phyloP scores from a whole-genome alignment of 163 green algal genomes.

The Picocystis sp. region DNA sequence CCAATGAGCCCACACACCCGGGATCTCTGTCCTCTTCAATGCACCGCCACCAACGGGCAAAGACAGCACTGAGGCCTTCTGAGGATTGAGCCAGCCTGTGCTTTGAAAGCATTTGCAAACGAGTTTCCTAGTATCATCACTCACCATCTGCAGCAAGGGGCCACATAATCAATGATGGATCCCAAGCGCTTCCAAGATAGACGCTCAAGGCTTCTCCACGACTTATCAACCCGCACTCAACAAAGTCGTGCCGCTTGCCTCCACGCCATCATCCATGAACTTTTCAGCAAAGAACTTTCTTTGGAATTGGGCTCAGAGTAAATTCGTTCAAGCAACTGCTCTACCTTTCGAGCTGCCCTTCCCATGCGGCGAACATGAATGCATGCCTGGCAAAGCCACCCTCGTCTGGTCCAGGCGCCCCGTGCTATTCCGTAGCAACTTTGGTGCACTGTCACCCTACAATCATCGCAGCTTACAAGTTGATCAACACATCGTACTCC shows the following conservation, averaged over 20 bases:
- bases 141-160: neutral
- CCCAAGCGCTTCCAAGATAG: neutral
- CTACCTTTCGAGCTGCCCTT: slow-evolving; percentile 46
- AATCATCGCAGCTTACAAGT: slow-evolving; percentile 69
- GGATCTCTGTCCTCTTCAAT: slow-evolving; percentile 70
- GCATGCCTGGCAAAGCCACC: slow-evolving; percentile 46
- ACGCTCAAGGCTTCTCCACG: neutral
- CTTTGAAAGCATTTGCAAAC: neutral
- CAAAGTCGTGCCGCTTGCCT: neutral
- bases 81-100: neutral
- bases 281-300: neutral
- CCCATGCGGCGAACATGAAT: slow-evolving; percentile 3
- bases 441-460: slow-evolving; percentile 81
- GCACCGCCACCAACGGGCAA: slow-evolving; percentile 70
- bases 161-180: neutral
- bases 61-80: slow-evolving; percentile 64
- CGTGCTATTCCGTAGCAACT: slow-evolving; percentile 77
- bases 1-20: slow-evolving; percentile 39
- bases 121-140: too few species aligned
- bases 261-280: neutral
- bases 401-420: slow-evolving; percentile 37
- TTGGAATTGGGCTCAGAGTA: neutral
- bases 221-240: too few species aligned
- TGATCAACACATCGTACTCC: slow-evolving; percentile 74
- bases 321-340: slow-evolving; percentile 19